Evolutionary conservation across 345 rosid genomes (phyloP).

Genomic region (Lepidium didymum): DNA sequence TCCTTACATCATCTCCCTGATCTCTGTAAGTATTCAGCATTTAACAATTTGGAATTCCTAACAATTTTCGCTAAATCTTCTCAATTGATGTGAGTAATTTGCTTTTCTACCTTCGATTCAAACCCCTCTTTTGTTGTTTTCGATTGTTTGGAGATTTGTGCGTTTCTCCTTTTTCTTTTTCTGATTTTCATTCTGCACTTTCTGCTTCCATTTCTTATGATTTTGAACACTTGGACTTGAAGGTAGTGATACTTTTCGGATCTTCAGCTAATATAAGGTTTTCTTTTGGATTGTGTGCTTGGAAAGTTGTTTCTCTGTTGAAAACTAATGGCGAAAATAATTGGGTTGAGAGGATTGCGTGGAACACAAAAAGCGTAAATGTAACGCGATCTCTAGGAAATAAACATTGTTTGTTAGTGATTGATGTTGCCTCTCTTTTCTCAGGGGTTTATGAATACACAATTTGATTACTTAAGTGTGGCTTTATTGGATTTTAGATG

Average conservation of each 20-base stretch:
- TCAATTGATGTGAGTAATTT: not conserved
- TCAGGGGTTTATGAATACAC: not conserved
- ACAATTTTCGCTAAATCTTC: not conserved
- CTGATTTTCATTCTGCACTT: not conserved
- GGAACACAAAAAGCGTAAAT: not conserved
- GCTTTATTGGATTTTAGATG: not conserved
- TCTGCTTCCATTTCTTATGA: not conserved
- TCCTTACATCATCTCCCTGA: not conserved
- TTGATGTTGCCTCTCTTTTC: not conserved
- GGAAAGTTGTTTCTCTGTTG: not conserved
- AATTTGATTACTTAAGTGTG: not conserved
- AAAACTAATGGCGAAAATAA: not conserved
- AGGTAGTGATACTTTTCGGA: not conserved
- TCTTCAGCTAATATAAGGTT: not conserved
- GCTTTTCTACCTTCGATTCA: not conserved
- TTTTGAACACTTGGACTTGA: not conserved
- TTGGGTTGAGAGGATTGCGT: not conserved
- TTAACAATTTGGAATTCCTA: no score
- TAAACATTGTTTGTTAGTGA: not conserved
- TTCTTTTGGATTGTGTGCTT: not conserved
- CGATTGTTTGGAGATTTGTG: not conserved
- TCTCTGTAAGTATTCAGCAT: constrained; percentile 14
- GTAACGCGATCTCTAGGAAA: not conserved
- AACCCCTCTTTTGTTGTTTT: not conserved
- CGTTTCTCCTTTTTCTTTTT: not conserved